Conservation (phyloP, 2,329 filamentous ascomycete genomes). For the Simplicillium aogashimaense region DNA sequence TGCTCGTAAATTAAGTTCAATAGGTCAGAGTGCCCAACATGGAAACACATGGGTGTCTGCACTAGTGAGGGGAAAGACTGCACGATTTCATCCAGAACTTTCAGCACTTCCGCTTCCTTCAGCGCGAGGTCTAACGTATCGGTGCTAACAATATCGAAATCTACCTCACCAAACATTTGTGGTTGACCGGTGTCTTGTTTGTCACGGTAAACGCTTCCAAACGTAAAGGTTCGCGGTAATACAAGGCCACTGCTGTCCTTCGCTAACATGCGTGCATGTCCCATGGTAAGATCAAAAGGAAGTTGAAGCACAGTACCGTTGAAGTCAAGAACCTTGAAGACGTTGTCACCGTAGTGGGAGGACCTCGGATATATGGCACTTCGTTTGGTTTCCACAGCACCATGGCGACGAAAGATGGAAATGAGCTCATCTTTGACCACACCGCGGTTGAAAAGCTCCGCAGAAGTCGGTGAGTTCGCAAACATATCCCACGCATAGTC, state of each 20-base stretch:
- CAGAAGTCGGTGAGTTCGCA: constrained; percentile 37
- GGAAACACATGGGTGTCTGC: constrained; percentile 70
- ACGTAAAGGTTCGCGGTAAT: constrained; percentile 71
- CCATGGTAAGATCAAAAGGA: constrained; percentile 87
- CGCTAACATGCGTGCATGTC: constrained; percentile 76
- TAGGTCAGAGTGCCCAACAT: constrained; percentile 81
- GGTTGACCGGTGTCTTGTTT: constrained; percentile 72
- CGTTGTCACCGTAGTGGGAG: constrained; percentile 61
- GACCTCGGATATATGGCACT: constrained; percentile 75
- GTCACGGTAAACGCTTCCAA: constrained; percentile 81
- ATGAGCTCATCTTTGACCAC: constrained; percentile 66
- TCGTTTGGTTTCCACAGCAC: constrained; percentile 71
- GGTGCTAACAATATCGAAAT: constrained; percentile 90
- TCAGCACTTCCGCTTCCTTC: constrained; percentile 89
- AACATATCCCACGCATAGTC: constrained; percentile 72
- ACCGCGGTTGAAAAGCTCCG: constrained; percentile 59
- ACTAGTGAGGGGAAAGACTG: constrained; percentile 68
- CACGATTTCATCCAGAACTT: constrained; percentile 87
- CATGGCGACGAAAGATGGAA: constrained; percentile 78
- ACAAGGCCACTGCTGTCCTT: constrained; percentile 51
- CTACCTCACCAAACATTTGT: constrained; percentile 74
- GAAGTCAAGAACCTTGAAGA: constrained; percentile 70
- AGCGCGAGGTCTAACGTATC: constrained; percentile 73
- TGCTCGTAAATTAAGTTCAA: constrained; percentile 83
- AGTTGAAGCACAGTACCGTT: constrained; percentile 84